phyloP scores from a whole-genome alignment of 495 filamentous ascomycete species.

The Xylaria palmicola region DNA sequence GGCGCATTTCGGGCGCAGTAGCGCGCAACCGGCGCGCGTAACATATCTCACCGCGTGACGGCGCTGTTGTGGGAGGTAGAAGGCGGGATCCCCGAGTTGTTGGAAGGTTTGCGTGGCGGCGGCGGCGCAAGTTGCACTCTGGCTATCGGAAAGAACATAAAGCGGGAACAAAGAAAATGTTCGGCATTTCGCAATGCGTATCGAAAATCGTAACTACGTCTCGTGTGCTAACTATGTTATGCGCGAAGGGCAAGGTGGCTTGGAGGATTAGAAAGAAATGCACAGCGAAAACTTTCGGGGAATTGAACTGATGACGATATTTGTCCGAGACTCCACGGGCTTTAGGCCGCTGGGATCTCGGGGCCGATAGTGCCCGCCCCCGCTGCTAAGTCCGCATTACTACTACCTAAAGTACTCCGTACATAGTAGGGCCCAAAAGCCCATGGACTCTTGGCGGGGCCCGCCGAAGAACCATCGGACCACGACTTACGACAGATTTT shows the following conservation, averaged over 20 bases:
- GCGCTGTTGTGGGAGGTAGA: conserved; percentile 1
- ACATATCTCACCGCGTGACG: conserved; percentile 17
- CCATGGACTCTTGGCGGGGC: too few species aligned
- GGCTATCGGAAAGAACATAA: not conserved
- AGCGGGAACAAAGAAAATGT: not conserved
- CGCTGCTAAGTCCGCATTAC: conserved; percentile 8
- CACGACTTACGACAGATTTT: too few species aligned
- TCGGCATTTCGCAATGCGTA: not conserved
- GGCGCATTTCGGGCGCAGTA: conserved; percentile 20
- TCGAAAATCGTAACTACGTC: not conserved
- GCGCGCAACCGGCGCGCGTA: conserved; percentile 26
- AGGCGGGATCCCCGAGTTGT: not conserved
- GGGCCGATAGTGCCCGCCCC: conserved; percentile 13
- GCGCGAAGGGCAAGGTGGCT: not conserved
- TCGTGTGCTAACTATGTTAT: not conserved
- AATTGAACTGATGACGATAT: conserved; percentile 8
- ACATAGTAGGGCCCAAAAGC: too few species aligned
- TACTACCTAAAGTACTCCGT: too few species aligned
- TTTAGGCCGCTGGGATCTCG: conserved; percentile 2
- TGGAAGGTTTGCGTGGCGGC: not conserved
- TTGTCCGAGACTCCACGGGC: conserved; percentile 7
- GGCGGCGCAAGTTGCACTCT: not conserved
- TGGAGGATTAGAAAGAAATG: not conserved
- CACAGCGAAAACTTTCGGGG: not conserved
- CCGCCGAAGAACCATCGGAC: too few species aligned